Conservation (phyloP, 2,329 filamentous ascomycete species). For the Pseudocercospora musae region DNA sequence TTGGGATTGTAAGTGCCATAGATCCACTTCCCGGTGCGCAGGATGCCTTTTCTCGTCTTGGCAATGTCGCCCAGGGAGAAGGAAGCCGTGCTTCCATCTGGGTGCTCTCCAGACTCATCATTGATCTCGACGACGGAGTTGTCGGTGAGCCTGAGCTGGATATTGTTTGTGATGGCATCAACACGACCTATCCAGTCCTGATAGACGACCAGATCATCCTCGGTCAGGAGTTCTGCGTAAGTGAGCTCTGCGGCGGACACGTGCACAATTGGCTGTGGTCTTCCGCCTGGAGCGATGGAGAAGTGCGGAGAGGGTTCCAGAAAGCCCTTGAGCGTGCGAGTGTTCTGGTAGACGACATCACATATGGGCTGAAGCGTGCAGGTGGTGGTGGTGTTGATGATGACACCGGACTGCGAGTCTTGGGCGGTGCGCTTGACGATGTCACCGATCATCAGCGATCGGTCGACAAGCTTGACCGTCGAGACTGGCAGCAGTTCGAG, state of each 20-base stretch:
- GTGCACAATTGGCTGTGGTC: constrained; percentile 23
- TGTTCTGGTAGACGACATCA: constrained; percentile 26
- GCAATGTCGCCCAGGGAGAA: constrained; percentile 50
- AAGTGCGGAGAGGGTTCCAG: constrained; percentile 21
- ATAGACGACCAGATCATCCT: constrained; percentile 54
- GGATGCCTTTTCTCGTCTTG: constrained; percentile 50
- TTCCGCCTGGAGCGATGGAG: constrained; percentile 13
- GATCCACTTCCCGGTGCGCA: constrained; percentile 53
- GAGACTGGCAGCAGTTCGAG: constrained; percentile 42
- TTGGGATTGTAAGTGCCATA: constrained; percentile 52
- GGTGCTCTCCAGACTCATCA: constrained; percentile 41
- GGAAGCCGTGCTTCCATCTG: constrained; percentile 26
- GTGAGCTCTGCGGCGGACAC: constrained; percentile 34
- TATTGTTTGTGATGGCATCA: constrained; percentile 47
- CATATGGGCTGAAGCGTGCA: constrained; percentile 43
- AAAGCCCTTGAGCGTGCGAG: constrained; percentile 23
- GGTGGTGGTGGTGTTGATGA: constrained; percentile 48
- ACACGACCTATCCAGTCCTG: constrained; percentile 56
- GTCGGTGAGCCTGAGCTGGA: constrained; percentile 52
- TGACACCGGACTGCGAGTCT: constrained; percentile 53
- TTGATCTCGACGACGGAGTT: constrained; percentile 54
- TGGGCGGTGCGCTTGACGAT: constrained; percentile 50
- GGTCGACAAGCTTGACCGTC: constrained; percentile 51
- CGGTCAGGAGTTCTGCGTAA: constrained; percentile 37
- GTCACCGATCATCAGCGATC: constrained; percentile 54